Conservation (phyloP, 1,284 basidiomycete species). For the Ceratobasidium sp. region DNA sequence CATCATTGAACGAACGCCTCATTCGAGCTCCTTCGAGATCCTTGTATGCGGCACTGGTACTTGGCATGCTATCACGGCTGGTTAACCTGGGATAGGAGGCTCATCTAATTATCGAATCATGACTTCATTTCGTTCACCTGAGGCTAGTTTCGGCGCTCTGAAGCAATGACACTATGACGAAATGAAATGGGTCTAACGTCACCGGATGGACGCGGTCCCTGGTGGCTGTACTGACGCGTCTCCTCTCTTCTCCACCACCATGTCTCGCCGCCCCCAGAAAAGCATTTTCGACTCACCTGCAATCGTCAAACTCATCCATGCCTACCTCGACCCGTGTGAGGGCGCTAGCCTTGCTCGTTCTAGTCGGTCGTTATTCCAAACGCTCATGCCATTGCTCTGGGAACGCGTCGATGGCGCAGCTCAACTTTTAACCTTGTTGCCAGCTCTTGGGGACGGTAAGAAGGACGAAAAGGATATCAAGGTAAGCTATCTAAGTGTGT, state of each 20-base stretch:
- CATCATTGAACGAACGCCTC: too few species aligned
- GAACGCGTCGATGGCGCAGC: not conserved
- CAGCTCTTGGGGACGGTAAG: not conserved
- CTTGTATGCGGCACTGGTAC: too few species aligned
- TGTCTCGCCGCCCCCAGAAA: not conserved
- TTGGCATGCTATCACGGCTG: too few species aligned
- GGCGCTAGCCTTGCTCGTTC: not conserved
- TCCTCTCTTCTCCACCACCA: not conserved
- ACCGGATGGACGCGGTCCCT: not conserved
- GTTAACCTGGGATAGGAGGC: too few species aligned
- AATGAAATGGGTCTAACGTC: too few species aligned
- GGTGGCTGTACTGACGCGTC: conserved; percentile 1
- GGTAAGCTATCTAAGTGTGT: not conserved
- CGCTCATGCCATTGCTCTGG: conserved; percentile 1
- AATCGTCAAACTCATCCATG: not conserved
- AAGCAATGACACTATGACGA: too few species aligned
- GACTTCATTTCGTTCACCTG: too few species aligned
- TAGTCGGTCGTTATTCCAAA: not conserved
- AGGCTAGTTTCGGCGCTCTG: too few species aligned
- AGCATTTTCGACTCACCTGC: not conserved
- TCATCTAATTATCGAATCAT: too few species aligned
- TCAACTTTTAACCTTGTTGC: not conserved
- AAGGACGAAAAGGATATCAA: not conserved
- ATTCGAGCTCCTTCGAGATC: too few species aligned
- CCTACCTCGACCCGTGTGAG: not conserved